Evolutionary conservation across 257 asterid genomes (phyloP).

Genomic region (Perilla frutescens): DNA sequence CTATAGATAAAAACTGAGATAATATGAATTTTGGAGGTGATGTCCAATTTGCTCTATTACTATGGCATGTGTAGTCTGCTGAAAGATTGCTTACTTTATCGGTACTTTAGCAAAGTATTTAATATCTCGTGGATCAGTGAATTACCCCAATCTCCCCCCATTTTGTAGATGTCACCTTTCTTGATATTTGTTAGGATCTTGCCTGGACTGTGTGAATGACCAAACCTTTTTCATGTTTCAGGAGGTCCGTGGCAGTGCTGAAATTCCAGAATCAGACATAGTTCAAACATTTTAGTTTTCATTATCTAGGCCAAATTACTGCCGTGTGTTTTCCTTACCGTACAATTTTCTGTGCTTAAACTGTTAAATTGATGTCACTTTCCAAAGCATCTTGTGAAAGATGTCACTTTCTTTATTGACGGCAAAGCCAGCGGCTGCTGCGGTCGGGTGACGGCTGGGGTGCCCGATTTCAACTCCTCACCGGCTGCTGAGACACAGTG

Average conservation of each 20-base stretch:
- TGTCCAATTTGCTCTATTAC: slow-evolving; percentile 82
- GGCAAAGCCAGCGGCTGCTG: too few species aligned
- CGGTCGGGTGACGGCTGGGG: too few species aligned
- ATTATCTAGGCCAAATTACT: background rate
- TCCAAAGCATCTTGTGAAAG: slow-evolving; percentile 38
- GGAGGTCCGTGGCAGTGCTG: slow-evolving; percentile 81
- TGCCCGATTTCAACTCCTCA: too few species aligned
- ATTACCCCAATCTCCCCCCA: background rate
- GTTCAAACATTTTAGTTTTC: slow-evolving; percentile 62
- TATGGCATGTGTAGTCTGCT: slow-evolving; percentile 84
- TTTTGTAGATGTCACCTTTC: slow-evolving; percentile 4
- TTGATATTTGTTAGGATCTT: background rate
- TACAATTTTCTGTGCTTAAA: slow-evolving; percentile 3
- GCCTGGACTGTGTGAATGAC: background rate
- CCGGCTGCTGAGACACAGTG: too few species aligned
- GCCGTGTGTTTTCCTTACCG: background rate
- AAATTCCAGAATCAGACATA: slow-evolving; percentile 80
- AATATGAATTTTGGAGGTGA: slow-evolving; percentile 65
- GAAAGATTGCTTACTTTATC: slow-evolving; percentile 67
- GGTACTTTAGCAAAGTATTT: slow-evolving; percentile 85
- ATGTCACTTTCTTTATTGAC: too few species aligned
- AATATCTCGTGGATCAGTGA: slow-evolving; percentile 7
- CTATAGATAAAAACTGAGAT: slow-evolving; percentile 34
- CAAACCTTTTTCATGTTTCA: slow-evolving; percentile 40
- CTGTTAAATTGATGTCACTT: background rate